A percentile compares a stretch with the other conserved stretches of the same genome.
Conservation (phyloP, 768 basidiomycete species). For the Mycena vulgaris region DNA sequence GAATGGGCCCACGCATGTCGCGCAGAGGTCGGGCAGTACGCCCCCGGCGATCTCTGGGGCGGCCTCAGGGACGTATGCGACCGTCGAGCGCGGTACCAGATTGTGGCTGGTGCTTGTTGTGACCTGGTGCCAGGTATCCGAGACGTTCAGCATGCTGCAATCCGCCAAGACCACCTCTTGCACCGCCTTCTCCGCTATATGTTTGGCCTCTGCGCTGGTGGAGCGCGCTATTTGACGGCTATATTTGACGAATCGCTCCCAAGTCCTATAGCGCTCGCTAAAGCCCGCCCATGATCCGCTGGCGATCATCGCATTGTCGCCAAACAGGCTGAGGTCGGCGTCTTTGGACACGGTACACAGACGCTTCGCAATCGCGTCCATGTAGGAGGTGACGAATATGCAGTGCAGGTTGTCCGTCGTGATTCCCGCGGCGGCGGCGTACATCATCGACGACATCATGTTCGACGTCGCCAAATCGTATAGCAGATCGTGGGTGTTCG, state of each 20-base stretch:
- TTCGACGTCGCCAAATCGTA: slow-evolving; percentile 20
- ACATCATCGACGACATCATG: slow-evolving; percentile 20
- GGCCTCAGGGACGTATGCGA: neutral
- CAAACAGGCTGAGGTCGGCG: neutral
- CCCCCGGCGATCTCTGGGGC: slow-evolving; percentile 1
- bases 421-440: slow-evolving; percentile 4
- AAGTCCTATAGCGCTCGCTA: slow-evolving; percentile 16
- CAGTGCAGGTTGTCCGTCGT: slow-evolving; percentile 5
- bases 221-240: slow-evolving; percentile 18
- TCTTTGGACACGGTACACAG: neutral
- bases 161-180: neutral
- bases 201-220: neutral
- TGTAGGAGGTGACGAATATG: slow-evolving; percentile 13
- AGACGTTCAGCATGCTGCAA: neutral
- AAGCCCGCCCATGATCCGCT: slow-evolving; percentile 16
- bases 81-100: neutral
- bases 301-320: slow-evolving; percentile 4
- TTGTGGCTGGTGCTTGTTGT: neutral
- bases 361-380: neutral
- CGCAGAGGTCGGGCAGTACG: neutral
- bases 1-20: neutral
- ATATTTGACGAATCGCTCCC: slow-evolving; percentile 30
- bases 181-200: neutral
- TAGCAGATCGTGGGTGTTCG: slow-evolving; percentile 12
- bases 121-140: neutral